phyloP scores from a whole-genome alignment of 2,329 filamentous ascomycete species.

The Ophiocordyceps camponoti-floridani region DNA sequence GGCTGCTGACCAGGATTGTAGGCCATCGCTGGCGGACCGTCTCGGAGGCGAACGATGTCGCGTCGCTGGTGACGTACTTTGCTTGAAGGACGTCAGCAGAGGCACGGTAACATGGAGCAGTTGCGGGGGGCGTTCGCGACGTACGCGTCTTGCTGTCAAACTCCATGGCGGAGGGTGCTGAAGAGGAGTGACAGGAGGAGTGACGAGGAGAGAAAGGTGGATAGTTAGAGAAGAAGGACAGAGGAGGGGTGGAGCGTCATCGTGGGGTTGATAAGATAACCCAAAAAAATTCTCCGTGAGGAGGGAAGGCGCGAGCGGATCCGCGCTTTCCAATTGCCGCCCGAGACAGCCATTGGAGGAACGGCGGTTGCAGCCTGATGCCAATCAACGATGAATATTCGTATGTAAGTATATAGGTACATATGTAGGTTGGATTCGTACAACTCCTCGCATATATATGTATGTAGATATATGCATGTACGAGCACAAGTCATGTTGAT shows the following conservation, averaged over 20 bases:
- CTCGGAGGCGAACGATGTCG: conserved; percentile 68
- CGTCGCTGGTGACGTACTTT: conserved; percentile 62
- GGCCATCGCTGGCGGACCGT: conserved; percentile 86
- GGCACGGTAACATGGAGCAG: too few species aligned
- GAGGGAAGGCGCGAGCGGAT: not conserved
- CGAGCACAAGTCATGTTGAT: too few species aligned
- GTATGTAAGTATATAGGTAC: too few species aligned
- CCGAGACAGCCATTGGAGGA: not conserved
- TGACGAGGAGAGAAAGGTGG: not conserved
- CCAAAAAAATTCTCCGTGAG: not conserved
- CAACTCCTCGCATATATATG: too few species aligned
- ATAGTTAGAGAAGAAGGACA: not conserved
- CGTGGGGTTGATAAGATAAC: not conserved
- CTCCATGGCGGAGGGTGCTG: conserved; percentile 36
- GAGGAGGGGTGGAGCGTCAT: not conserved
- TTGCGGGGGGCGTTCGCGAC: not conserved
- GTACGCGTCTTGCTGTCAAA: conserved; percentile 56
- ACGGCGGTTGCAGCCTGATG: not conserved
- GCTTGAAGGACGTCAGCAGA: conserved; percentile 26
- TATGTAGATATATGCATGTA: too few species aligned
- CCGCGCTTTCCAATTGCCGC: not conserved
- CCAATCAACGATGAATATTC: too few species aligned
- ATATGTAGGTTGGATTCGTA: not conserved
- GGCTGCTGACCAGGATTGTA: conserved; percentile 56
- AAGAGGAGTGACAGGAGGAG: not conserved